Evolutionary conservation across 495 filamentous ascomycete species (phyloP), one percentile per base, ranked within the genome.

Genomic region (Aspergillus campestris): DNA sequence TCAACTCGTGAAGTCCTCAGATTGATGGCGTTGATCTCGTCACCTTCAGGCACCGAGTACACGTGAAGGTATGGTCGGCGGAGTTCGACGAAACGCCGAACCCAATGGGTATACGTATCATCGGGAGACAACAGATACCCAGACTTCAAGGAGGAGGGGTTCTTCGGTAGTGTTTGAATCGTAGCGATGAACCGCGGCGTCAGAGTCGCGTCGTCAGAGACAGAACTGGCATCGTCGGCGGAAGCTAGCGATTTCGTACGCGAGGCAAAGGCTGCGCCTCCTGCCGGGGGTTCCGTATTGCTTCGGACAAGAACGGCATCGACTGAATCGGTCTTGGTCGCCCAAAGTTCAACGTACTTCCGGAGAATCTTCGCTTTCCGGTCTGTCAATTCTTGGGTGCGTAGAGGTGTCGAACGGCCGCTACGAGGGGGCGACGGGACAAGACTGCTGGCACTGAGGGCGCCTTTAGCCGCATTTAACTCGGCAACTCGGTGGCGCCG

Each of bases 31-130:
- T 82, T 84, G 40, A 95, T 75, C 61, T 97, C 92, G 53, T 97
- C 91, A 11, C 90, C 89, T 11, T 89, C 84, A 2, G 80, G 81
- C 2, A 84, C 80, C 27, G 77, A 80, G 64, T 96, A 83, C 34
- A 97, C 77, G 57, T 97, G 89, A 46, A 99, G 71, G 56, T 96
- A 99, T 6, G 94, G 94, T 34, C 84, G 79, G 18, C 92, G 81
- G 28, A 99, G 79, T 57, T 99, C 94, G 38, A 95, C 87, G 57
- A 90, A 95, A 34, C 91, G 85, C 49, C 89, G 87, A 5, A 85
- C 71, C 92, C 92, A 99, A 47, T 80, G 76, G 34, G 51, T 69
- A 51, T 82, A 83, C 24, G 82, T 83, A 39, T 84, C 78, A 45
- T 75, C 73, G 5, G 90, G 89, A 4, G 82, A 85, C 12, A 94